These are phyloP conservation scores for Alternaria alternata DNA, from an alignment of 2,329 filamentous ascomycete species.

Conservation along the genomic window DNA sequence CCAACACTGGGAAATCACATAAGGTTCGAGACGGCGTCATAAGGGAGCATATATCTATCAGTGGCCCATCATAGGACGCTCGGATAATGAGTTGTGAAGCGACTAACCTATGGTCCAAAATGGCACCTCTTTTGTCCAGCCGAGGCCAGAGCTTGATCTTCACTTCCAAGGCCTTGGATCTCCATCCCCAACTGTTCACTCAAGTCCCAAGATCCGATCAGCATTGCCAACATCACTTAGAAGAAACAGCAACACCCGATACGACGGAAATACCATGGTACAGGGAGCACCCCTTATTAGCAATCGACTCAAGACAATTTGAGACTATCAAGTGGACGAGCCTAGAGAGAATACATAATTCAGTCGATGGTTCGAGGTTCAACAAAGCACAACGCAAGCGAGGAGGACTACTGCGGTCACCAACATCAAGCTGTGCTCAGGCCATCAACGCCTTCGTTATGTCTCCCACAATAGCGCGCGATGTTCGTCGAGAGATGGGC, in stretches of 20 bases:
- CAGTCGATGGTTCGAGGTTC: not conserved
- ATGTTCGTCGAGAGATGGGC: slow-evolving; percentile 12
- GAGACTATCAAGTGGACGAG: not conserved
- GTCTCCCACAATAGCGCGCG: slow-evolving; percentile 7
- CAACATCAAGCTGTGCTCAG: not conserved
- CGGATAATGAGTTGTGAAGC: not conserved
- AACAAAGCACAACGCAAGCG: not conserved
- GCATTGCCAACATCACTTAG: not conserved
- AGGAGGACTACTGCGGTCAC: not conserved
- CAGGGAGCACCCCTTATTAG: not conserved
- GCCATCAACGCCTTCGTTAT: not conserved
- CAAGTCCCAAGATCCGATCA: not conserved
- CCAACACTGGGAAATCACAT: not conserved
- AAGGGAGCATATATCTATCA: not conserved
- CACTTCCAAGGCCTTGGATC: not conserved
- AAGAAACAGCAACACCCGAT: not conserved
- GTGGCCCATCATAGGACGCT: not conserved
- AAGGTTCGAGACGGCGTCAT: not conserved
- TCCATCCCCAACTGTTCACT: not conserved
- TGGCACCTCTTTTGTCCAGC: not conserved
- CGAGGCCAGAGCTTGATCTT: not conserved
- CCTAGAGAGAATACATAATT: not conserved
- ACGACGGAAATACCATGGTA: not conserved
- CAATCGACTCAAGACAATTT: not conserved
- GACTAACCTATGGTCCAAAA: not conserved